Base-by-base conservation (phyloP, 331 rosid species). In the Quercus tomentella region DNA sequence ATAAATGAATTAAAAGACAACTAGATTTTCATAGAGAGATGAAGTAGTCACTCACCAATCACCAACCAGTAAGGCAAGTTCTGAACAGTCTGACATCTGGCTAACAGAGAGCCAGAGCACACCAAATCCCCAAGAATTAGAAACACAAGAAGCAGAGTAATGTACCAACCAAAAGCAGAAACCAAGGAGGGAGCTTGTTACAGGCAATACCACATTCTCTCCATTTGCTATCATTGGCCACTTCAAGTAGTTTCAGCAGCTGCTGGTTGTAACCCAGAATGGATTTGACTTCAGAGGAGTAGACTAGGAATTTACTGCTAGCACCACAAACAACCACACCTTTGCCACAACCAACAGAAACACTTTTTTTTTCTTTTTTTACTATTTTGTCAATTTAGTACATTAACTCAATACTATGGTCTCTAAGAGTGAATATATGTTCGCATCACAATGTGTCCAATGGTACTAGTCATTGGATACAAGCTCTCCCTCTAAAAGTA, bases 181-280 rank as follows among this genome's bases (percentile, higher is more conserved):
- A 82, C 98, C 98, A 92, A 61, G 98, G 94, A 54, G 97, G 97
- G 78, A 94, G 84, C 76, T 80, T 90, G 74, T 94, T 94, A 82
- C 91, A 89, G 72, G 91, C 92, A 75, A 89, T 67, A 18, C 97
- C 18, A 91, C 31, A 23, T 57, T 91, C 78, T 92, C 98, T 10
- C 97, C 98, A 21, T 37, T 37, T 37, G 45, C 87, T 74, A 79
- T 92, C 98, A 83, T 78, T 84, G 56, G 98, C 97, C 62, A 94
- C 94, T 26, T 97, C 97, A 6, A 94, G 89, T 0, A 94, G 45
- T 6, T 97, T 87, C 9, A 94, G 80, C 81, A 90, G 92, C 80
- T 79, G 91, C 89, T 94, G 97, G 72, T 79, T 88, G 23, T 88
- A 84, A 84, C 86, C 84, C 83, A 94, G 78, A 3, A 92, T 90